Base-by-base conservation (phyloP, 2,329 filamentous ascomycete genomes). In the Epichloe gansuensis region DNA sequence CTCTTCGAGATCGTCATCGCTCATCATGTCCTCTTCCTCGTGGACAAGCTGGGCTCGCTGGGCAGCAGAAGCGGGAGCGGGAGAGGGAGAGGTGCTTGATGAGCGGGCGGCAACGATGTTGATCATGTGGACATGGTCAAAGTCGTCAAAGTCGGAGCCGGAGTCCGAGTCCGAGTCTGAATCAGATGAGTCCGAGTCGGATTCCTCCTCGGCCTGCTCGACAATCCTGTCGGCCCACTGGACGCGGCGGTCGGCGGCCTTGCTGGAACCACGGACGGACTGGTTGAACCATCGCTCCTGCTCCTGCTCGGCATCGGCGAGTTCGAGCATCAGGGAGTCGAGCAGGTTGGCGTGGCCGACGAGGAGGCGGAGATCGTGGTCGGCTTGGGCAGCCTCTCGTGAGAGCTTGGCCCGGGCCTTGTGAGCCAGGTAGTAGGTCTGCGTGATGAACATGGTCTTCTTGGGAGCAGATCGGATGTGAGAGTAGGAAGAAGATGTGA, bases 281-380 rank as follows among this genome's bases (percentile, higher is more conserved):
- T 89, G 85, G 80, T 96, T 94, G 84, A 96, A 97, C 90, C 90
- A 96, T 59, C 81, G 84, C 72, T 97, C 91, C 72, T 97, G 93
- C 70, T 96, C 89, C 62, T 84, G 82, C 77, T 97, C 93, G 65
- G 91, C 91, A 54, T 95, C 88, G 70, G 89, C 87, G 54, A 98
- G 87, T 66, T 80, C 76, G 60, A 93, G 80, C 93, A 97, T 97
- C 66, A 98, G 75, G 41, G 84, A 85, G 74, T 98, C 93, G 68
- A 98, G 87, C 47, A 97, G 85, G 78, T 97, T 98, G 75, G 93
- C 93, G 72, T 98, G 93, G 64, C 91, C 93, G 62, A 98, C 93
- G 55, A 98, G 85, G 45, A 94, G 82, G 66, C 91, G 84, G 57
- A 98, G 87, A 76, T 97, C 84, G 78, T 97, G 93, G 68, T 97